Conservation (phyloP, 1,139 yeast species). For the Suhomyces coccinellae region DNA sequence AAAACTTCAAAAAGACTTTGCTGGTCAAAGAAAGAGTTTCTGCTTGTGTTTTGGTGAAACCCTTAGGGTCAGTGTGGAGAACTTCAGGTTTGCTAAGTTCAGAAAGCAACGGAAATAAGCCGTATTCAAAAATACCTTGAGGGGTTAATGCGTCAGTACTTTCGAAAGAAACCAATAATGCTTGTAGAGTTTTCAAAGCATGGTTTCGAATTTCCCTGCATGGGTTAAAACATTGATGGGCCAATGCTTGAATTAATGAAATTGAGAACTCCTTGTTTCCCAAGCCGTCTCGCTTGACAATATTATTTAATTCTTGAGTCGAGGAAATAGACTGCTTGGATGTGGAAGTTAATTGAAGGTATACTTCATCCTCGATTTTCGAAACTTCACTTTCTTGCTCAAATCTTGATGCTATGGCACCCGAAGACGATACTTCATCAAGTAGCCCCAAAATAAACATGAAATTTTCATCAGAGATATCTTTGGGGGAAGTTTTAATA, state of each 20-base stretch:
- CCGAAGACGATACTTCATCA: conserved; percentile 81
- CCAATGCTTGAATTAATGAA: conserved; percentile 73
- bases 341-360: conserved; percentile 53
- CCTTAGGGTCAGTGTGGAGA: conserved; percentile 59
- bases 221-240: conserved; percentile 87
- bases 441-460: conserved; percentile 66
- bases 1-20: conserved; percentile 65
- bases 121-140: conserved; percentile 64
- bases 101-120: conserved; percentile 71
- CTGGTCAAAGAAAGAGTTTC: conserved; percentile 70
- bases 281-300: conserved; percentile 28
- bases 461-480: conserved; percentile 52
- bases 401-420: conserved; percentile 77
- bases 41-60: conserved; percentile 63
- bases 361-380: conserved; percentile 44
- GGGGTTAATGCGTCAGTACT: conserved; percentile 39
- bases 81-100: conserved; percentile 69
- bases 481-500: conserved; percentile 36
- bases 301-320: conserved; percentile 50
- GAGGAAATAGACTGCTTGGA: conserved; percentile 64
- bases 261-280: conserved; percentile 43
- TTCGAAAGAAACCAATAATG: conserved; percentile 40
- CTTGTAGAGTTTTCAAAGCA: conserved; percentile 60
- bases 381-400: conserved; percentile 56
- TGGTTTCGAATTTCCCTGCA: conserved; percentile 71